Conservation (phyloP, 1,284 basidiomycete genomes). For the Sporisorium iseilematis-ciliati region DNA sequence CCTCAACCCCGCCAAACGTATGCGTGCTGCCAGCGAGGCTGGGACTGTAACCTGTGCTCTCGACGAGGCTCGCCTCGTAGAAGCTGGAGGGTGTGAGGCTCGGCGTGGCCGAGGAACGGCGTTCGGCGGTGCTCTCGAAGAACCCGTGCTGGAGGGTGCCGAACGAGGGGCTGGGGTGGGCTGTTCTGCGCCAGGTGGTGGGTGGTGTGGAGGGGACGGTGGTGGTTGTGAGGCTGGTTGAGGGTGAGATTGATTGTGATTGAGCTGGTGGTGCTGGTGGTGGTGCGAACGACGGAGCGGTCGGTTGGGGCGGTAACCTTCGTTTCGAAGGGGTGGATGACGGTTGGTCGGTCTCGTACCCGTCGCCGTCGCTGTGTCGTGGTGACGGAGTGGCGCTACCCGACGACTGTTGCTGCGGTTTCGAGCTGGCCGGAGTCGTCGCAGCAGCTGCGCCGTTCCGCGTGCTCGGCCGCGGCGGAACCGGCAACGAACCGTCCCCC, state of each 20-base stretch:
- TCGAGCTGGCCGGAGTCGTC: too few relatives aligned
- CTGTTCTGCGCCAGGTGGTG: too few relatives aligned
- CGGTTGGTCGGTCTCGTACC: constrained; percentile 20
- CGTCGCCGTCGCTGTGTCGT: constrained; percentile 7
- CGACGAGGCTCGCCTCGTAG: not conserved
- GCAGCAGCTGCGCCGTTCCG: not conserved
- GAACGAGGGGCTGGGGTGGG: too few relatives aligned
- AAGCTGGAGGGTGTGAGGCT: not conserved
- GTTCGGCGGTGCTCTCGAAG: too few relatives aligned
- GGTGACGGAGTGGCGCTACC: not conserved
- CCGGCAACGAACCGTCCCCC: constrained; percentile 13
- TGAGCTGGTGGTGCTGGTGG: not conserved
- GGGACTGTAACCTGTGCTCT: constrained; percentile 22
- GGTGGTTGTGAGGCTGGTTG: too few relatives aligned
- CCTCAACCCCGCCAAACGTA: constrained; percentile 40
- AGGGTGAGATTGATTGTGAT: too few relatives aligned
- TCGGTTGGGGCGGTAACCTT: not conserved
- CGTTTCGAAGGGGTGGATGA: not conserved
- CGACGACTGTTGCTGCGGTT: too few relatives aligned
- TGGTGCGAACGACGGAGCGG: not conserved
- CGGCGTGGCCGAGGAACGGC: too few relatives aligned
- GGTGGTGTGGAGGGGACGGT: too few relatives aligned
- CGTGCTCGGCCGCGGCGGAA: constrained; percentile 21
- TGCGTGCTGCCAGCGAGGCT: constrained; percentile 19
- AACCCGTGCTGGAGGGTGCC: too few relatives aligned